phyloP scores from a whole-genome alignment of 305 asterid genomes.

The Plantago lanceolata region DNA sequence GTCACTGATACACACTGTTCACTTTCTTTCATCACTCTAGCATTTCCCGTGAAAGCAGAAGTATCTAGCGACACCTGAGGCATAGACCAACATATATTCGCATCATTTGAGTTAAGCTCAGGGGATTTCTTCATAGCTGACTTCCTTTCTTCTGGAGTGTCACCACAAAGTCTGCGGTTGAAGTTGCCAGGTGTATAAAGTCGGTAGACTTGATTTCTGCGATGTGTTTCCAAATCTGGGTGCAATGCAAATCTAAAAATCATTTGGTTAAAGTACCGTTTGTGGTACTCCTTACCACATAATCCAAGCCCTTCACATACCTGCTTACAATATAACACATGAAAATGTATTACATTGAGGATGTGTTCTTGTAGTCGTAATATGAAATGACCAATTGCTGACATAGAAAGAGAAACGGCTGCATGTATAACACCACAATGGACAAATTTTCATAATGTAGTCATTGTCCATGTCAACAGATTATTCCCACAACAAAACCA shows the following conservation, averaged over 20 bases:
- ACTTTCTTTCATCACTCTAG: conserved; percentile 27
- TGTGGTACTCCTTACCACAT: conserved; percentile 66
- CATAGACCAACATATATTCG: conserved; percentile 36
- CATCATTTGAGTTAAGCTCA: conserved; percentile 35
- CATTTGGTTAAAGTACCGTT: conserved; percentile 49
- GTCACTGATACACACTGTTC: conserved; percentile 27
- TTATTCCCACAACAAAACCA: background rate
- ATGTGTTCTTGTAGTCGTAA: background rate
- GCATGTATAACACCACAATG: background rate
- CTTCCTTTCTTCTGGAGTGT: conserved; percentile 30
- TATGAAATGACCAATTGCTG: conserved; percentile 6
- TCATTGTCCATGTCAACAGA: conserved; percentile 9
- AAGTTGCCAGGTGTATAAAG: conserved; percentile 71
- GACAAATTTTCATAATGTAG: background rate
- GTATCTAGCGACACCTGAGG: conserved; percentile 36
- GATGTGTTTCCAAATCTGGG: conserved; percentile 55
- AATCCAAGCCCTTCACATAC: conserved; percentile 75
- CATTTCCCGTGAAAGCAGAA: conserved; percentile 35
- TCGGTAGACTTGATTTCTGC: conserved; percentile 63
- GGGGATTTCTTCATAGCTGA: conserved; percentile 25
- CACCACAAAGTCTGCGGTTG: conserved; percentile 39
- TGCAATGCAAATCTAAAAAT: conserved; percentile 66
- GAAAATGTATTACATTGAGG: conserved; percentile 17
- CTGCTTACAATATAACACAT: conserved; percentile 38
- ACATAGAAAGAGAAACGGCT: background rate